Evolutionary conservation across 768 basidiomycete species (phyloP).

Genomic region (Collybia sp.): DNA sequence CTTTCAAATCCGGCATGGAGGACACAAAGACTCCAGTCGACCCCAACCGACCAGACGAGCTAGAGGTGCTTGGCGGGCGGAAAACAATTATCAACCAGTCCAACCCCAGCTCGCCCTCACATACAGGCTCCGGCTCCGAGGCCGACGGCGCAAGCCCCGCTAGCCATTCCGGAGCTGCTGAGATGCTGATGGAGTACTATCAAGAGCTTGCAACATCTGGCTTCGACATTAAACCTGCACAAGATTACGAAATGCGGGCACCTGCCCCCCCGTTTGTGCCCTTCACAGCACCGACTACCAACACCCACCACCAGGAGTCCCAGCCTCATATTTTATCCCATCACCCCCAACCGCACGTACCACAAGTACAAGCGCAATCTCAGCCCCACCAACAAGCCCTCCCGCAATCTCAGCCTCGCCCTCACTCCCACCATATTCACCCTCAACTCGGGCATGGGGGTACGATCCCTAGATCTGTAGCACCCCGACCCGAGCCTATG

Average conservation of each 20-base stretch:
- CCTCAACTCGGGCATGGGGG: no score
- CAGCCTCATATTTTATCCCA: background rate
- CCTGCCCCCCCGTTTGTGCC: constrained; percentile 3
- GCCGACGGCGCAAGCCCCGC: constrained; percentile 13
- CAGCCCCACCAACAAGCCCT: no score
- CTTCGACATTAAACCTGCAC: constrained; percentile 1
- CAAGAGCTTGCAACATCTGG: constrained; percentile 13
- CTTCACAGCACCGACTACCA: constrained; percentile 8
- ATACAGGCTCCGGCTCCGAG: constrained; percentile 12
- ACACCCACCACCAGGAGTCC: constrained; percentile 1
- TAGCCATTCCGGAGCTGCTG: constrained; percentile 14
- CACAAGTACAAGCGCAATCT: no score
- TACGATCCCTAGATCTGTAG: no score
- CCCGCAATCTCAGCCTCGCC: no score
- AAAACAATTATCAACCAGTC: constrained; percentile 28
- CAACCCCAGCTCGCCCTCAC: constrained; percentile 22
- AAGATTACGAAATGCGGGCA: constrained; percentile 9
- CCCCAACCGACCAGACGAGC: constrained; percentile 24
- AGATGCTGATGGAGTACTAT: constrained; percentile 21
- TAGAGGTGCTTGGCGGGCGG: constrained; percentile 34
- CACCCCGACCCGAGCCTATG: no score
- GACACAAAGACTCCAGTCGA: background rate
- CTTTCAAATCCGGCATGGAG: constrained; percentile 20
- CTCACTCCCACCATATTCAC: no score
- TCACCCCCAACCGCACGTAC: no score